These are phyloP conservation scores for Paracorniculantispora psalliotae DNA, from an alignment of 2,329 filamentous ascomycete genomes.

Conservation along the genomic window DNA sequence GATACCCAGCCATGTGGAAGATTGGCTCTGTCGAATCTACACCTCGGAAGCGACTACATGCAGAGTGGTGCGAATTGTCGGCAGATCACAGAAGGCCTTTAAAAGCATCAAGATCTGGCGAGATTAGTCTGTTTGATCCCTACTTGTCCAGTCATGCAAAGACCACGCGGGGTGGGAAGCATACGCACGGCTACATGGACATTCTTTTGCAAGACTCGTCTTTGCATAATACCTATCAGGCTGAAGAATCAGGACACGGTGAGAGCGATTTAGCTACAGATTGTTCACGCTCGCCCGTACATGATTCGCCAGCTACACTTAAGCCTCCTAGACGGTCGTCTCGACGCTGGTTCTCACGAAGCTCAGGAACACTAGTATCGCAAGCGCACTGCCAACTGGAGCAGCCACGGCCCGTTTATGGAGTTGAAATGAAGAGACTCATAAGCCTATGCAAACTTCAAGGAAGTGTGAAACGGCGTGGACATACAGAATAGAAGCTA, in stretches of 20 bases:
- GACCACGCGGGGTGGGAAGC: background rate
- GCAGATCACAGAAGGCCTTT: background rate
- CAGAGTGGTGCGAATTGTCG: conserved; percentile 11
- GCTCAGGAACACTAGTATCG: conserved; percentile 21
- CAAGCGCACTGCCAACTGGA: conserved; percentile 26
- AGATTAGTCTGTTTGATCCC: conserved; percentile 5
- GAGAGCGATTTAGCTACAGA: background rate
- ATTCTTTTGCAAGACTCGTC: conserved; percentile 2
- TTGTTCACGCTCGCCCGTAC: background rate
- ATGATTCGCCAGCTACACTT: background rate
- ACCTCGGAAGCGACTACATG: conserved; percentile 8
- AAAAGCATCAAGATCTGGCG: background rate
- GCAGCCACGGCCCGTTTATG: conserved; percentile 27
- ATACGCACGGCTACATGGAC: background rate
- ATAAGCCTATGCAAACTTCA: conserved; percentile 24
- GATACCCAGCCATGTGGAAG: conserved; percentile 11
- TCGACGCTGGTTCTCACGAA: conserved; percentile 20
- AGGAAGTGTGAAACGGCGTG: conserved; percentile 18
- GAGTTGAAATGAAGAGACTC: conserved; percentile 26
- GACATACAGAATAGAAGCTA: conserved; percentile 17
- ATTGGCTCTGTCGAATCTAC: background rate
- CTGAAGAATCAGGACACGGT: background rate
- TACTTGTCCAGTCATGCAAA: conserved; percentile 1
- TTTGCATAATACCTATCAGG: background rate
- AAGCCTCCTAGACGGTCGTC: conserved; percentile 1